Percentiles rank a stretch among this genome's conserved stretches.
Conservation (phyloP, 495 filamentous ascomycete species). For the Penicillium soppii region DNA sequence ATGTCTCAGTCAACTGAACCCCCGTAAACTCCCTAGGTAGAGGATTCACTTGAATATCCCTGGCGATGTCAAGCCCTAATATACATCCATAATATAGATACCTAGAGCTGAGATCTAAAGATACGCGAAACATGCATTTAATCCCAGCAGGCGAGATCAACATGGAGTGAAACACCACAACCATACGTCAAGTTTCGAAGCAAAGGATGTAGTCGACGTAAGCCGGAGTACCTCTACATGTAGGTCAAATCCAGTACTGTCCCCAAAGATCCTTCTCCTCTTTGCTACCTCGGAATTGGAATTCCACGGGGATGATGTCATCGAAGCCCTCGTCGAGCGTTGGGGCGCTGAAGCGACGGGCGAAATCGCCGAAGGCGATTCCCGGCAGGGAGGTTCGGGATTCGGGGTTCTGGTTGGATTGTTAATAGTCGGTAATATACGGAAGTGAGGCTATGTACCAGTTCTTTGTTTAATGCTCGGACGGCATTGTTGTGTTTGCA, state of each 20-base stretch:
- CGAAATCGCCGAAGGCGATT: slow-evolving; percentile 76
- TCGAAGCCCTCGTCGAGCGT: slow-evolving; percentile 77
- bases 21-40: no score
- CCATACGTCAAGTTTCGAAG: background rate
- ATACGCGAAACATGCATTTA: background rate
- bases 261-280: slow-evolving; percentile 61
- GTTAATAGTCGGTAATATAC: slow-evolving; percentile 1
- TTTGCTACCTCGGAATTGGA: slow-evolving; percentile 61
- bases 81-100: no score
- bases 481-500: slow-evolving; percentile 92
- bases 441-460: slow-evolving; percentile 20
- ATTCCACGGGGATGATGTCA: slow-evolving; percentile 70
- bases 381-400: slow-evolving; percentile 69
- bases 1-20: no score
- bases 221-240: background rate
- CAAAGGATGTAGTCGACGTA: no score
- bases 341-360: slow-evolving; percentile 68
- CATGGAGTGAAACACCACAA: background rate
- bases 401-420: slow-evolving; percentile 73
- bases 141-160: background rate
- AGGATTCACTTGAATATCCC: no score
- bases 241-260: slow-evolving; percentile 72
- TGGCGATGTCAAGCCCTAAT: no score
- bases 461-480: slow-evolving; percentile 62
- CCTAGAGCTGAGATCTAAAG: background rate